phyloP scores from a whole-genome alignment of 345 rosid species.

The Gossypium rotundifolium region DNA sequence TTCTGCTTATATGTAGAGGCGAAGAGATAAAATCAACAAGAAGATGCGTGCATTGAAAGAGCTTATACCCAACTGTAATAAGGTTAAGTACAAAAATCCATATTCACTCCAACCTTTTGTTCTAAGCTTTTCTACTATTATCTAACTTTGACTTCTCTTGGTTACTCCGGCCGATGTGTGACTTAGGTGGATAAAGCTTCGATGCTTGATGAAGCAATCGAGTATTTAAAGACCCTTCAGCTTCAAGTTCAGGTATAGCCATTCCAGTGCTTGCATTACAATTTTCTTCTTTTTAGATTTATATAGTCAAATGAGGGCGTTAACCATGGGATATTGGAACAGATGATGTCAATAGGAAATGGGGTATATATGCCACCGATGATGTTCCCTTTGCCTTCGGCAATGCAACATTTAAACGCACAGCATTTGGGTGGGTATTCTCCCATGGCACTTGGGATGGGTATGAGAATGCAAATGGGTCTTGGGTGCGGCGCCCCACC shows the following conservation, averaged over 20 bases:
- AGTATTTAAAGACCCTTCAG: conserved; percentile 60
- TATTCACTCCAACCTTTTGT: too few species aligned
- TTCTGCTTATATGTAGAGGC: conserved; percentile 29
- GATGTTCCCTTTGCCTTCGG: conserved; percentile 26
- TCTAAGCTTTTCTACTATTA: too few species aligned
- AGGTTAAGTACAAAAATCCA: conserved; percentile 24
- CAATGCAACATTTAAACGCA: conserved; percentile 31
- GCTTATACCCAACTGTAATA: conserved; percentile 64
- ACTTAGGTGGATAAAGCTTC: conserved; percentile 52
- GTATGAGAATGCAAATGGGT: conserved; percentile 32
- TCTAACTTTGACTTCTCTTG: neutral
- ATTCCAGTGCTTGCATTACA: neutral
- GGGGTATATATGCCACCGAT: conserved; percentile 32
- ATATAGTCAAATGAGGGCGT: neutral
- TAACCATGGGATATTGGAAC: conserved; percentile 10
- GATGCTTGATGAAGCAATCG: conserved; percentile 64
- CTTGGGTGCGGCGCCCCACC: conserved; percentile 15
- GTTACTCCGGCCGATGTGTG: too few species aligned
- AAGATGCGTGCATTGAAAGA: conserved; percentile 59
- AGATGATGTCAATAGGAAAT: conserved; percentile 57
- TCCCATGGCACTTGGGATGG: conserved; percentile 25
- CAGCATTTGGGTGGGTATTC: conserved; percentile 25
- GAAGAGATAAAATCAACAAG: conserved; percentile 56
- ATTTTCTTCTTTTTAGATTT: neutral
- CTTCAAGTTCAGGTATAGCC: conserved; percentile 61